Evolutionary conservation across 2,329 filamentous ascomycete genomes (phyloP), one percentile per base, ranked within the genome.

Genomic region (Fusarium musae): DNA sequence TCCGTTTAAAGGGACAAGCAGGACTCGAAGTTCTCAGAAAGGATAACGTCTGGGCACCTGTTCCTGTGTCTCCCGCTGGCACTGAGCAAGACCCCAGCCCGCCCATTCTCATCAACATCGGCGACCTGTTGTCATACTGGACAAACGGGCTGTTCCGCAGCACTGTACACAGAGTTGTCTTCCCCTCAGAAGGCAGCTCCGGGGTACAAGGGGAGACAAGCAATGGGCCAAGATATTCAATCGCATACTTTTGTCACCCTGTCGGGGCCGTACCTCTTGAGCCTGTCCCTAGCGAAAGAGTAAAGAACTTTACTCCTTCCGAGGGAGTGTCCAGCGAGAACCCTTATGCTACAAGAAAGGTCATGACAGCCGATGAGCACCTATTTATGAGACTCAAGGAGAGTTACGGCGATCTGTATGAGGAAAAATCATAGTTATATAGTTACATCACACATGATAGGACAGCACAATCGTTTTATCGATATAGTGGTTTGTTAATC

Each of bases 121-220:
- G 92, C 82, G 84, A 92, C 80, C 78, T 93, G 79, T 83, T 92
- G 69, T 92, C 90, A 39, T 96, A 97, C 81, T 98, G 96, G 96
- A 98, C 96, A 2, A 92, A 93, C 73, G 95, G 95, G 0, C 83
- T 98, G 52, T 87, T 98, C 71, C 93, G 94, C 76, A 95, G 92
- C 75, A 98, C 96, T 1, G 90, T 98, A 10, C 96, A 98, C 80
- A 87, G 96, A 16, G 96, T 98, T 36, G 90, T 96, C 0, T 96
- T 97, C 73, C 83, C 86, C 0, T 65, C 74, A 1, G 76, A 72
- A 11, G 77, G 72, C 19, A 66, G 66, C 9, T 63, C 53, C 19
- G 64, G 36, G 13, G 79, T 83, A 3, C 69, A 80, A 4, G 86
- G 85, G n/a, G 88, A 89, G 79, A 83, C 81, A 8, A 86, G 83